These are phyloP conservation scores for Fusarium luffae DNA, from an alignment of 2,329 filamentous ascomycete species.

Conservation along the genomic window DNA sequence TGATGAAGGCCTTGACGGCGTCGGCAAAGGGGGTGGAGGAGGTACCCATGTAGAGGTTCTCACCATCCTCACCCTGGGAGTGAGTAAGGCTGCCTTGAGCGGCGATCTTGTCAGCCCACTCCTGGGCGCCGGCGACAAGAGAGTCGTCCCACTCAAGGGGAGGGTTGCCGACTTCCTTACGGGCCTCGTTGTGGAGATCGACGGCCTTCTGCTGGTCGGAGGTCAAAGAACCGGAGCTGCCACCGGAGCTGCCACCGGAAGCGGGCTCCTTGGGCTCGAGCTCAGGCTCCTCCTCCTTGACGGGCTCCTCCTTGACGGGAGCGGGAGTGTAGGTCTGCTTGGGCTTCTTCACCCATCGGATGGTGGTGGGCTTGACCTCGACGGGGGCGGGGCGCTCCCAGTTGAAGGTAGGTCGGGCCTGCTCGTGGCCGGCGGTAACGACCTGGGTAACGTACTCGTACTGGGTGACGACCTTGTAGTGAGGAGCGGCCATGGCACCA, in stretches of 20 bases:
- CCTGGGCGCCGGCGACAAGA: slow-evolving; percentile 40
- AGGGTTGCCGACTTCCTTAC: slow-evolving; percentile 33
- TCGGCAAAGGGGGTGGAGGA: slow-evolving; percentile 27
- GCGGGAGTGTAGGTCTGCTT: neutral
- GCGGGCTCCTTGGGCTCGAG: neutral
- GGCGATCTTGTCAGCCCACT: slow-evolving; percentile 40
- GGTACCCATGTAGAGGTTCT: slow-evolving; percentile 43
- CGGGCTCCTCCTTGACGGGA: neutral
- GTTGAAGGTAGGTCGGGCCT: neutral
- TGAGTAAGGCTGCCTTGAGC: slow-evolving; percentile 34
- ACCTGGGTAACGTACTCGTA: slow-evolving; percentile 28
- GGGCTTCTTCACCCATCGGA: slow-evolving; percentile 9
- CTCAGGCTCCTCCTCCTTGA: slow-evolving; percentile 1
- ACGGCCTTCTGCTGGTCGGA: slow-evolving; percentile 39
- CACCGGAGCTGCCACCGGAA: neutral
- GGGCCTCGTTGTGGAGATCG: slow-evolving; percentile 44
- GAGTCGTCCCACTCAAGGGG: slow-evolving; percentile 37
- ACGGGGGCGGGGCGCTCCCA: slow-evolving; percentile 1
- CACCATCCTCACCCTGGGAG: slow-evolving; percentile 36
- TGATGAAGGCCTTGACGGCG: slow-evolving; percentile 38
- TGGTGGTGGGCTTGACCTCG: neutral
- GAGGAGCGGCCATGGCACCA: slow-evolving; percentile 34
- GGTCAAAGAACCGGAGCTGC: slow-evolving; percentile 25
- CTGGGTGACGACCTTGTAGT: slow-evolving; percentile 28
- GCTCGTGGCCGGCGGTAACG: slow-evolving; percentile 23